Evolutionary conservation across 805 yeast genomes (phyloP).

Genomic region (Vanderwaltozyma polyspora): DNA sequence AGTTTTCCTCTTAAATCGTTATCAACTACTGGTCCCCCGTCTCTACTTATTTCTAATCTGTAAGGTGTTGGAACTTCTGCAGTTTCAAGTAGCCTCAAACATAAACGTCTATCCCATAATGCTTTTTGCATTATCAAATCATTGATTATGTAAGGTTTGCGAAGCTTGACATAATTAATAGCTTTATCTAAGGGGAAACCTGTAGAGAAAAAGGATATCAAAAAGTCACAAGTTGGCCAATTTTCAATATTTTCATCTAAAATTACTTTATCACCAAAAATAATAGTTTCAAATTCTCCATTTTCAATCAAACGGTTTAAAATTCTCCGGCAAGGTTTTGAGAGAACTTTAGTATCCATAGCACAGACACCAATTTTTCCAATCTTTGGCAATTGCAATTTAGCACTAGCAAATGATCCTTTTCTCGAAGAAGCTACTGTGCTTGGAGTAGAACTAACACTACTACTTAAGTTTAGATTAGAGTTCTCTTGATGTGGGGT

Average conservation of each 20-base stretch:
- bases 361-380: constrained; percentile 98
- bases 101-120: constrained; percentile 94
- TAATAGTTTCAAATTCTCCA: constrained; percentile 93
- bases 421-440: constrained; percentile 22
- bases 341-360: constrained; percentile 92
- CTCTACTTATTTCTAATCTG: constrained; percentile 81
- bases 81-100: constrained; percentile 64
- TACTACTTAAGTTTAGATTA: neutral
- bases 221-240: constrained; percentile 98
- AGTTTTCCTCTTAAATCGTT: constrained; percentile 52
- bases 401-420: constrained; percentile 15
- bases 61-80: constrained; percentile 84
- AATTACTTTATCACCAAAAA: constrained; percentile 94
- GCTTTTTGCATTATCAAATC: constrained; percentile 86
- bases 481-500: neutral
- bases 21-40: constrained; percentile 89
- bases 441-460: constrained; percentile 9
- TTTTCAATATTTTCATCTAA: constrained; percentile 86
- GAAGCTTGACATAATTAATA: constrained; percentile 71
- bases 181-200: constrained; percentile 98
- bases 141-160: constrained; percentile 84
- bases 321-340: constrained; percentile 91
- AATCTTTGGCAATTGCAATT: constrained; percentile 48
- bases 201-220: constrained; percentile 84
- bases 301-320: constrained; percentile 77